These are phyloP conservation scores for Halophytophthora polymorphica DNA, from an alignment of 352 stramenopile species.

Conservation along the genomic window DNA sequence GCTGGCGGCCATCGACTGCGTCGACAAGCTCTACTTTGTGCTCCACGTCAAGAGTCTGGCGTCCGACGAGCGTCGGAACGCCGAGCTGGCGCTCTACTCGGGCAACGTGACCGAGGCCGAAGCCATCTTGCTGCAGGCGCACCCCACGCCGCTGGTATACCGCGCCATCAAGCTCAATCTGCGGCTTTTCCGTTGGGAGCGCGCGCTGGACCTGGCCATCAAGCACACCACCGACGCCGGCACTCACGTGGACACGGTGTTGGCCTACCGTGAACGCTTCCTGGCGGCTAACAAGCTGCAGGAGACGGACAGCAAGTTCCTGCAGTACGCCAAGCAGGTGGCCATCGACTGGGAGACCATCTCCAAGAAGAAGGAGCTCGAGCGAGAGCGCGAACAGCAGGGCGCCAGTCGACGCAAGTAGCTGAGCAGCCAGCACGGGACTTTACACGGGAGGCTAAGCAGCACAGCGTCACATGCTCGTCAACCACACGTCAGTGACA, in stretches of 20 bases:
- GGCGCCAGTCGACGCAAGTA: slow-evolving; percentile 59
- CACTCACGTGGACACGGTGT: slow-evolving; percentile 88
- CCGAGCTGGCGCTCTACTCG: slow-evolving; percentile 85
- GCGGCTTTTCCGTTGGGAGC: slow-evolving; percentile 85
- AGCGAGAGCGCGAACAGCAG: slow-evolving; percentile 75
- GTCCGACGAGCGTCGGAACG: slow-evolving; percentile 84
- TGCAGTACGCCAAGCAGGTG: slow-evolving; percentile 87
- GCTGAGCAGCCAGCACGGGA: background rate
- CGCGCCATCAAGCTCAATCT: slow-evolving; percentile 94
- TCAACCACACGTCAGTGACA: slow-evolving; percentile 22
- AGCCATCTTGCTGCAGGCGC: slow-evolving; percentile 88
- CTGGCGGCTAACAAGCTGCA: slow-evolving; percentile 83
- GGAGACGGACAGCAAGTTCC: slow-evolving; percentile 87
- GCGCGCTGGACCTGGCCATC: slow-evolving; percentile 86
- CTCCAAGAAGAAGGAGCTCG: slow-evolving; percentile 87
- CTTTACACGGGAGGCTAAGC: background rate
- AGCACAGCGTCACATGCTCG: slow-evolving; percentile 12
- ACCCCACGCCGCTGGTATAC: slow-evolving; percentile 86
- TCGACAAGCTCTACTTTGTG: slow-evolving; percentile 94
- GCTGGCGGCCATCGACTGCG: slow-evolving; percentile 86
- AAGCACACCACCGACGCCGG: slow-evolving; percentile 84
- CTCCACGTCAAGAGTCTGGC: slow-evolving; percentile 84
- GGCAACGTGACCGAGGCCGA: slow-evolving; percentile 90
- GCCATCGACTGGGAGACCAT: slow-evolving; percentile 87
- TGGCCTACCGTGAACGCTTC: slow-evolving; percentile 87